phyloP scores from a whole-genome alignment of 768 basidiomycete genomes.

The Filobasidium wieringae region DNA sequence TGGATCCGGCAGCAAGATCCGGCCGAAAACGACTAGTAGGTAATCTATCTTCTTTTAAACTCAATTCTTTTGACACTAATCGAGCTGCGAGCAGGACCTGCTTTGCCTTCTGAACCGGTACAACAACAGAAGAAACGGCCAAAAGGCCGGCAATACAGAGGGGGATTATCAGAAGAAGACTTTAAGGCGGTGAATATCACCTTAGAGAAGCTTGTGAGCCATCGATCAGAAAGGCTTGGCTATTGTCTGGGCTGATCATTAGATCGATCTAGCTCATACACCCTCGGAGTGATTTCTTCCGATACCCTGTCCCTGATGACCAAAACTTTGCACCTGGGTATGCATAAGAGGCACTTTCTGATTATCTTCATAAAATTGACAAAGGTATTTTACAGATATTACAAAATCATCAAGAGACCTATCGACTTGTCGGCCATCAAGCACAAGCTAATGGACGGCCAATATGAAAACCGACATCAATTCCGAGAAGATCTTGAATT shows the following conservation, averaged over 20 bases:
- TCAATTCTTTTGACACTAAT: background rate
- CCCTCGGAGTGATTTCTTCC: slow-evolving; percentile 1
- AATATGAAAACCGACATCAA: slow-evolving; percentile 69
- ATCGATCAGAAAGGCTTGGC: background rate
- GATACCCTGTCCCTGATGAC: slow-evolving; percentile 6
- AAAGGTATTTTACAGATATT: slow-evolving; percentile 59
- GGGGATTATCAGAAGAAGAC: slow-evolving; percentile 67
- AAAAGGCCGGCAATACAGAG: slow-evolving; percentile 53
- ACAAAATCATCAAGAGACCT: slow-evolving; percentile 75
- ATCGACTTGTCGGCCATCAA: slow-evolving; percentile 89
- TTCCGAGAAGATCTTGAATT: slow-evolving; percentile 79
- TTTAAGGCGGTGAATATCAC: slow-evolving; percentile 61
- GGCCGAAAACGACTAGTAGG: slow-evolving; percentile 5
- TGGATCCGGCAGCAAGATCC: background rate
- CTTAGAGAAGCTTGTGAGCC: slow-evolving; percentile 55
- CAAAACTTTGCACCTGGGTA: slow-evolving; percentile 18
- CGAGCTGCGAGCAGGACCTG: slow-evolving; percentile 22
- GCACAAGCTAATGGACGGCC: slow-evolving; percentile 72
- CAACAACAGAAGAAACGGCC: slow-evolving; percentile 45
- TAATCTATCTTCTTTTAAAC: background rate
- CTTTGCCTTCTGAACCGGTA: background rate
- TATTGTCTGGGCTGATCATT: background rate
- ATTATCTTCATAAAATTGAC: background rate
- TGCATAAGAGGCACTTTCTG: background rate
- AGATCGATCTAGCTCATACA: background rate